Evolutionary conservation across 2,329 filamentous ascomycete species (phyloP), one percentile per base, ranked within the genome.

Genomic region (Hypoxylon sp.): DNA sequence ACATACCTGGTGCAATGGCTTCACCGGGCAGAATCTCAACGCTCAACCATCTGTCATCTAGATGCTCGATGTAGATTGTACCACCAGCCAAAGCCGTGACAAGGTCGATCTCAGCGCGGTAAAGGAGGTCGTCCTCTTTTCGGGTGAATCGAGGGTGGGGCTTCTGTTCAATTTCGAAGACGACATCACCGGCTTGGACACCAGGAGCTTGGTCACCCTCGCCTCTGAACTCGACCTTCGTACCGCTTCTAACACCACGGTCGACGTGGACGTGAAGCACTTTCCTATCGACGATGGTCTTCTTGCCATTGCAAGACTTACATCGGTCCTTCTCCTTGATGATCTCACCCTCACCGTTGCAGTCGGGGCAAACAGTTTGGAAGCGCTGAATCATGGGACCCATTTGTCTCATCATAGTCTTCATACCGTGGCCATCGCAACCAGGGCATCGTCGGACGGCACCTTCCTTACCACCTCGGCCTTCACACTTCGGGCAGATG

Each of bases 321-420:
- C 96, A 99, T 77, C 93, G 92, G 81, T 99, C 96, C 86, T 97
- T 97, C 74, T 98, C 95, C 79, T 93, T 93, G 81, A 99, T 95
- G 73, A 92, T 94, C 85, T 99, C 96, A 68, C 96, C 95, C 82
- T 99, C 96, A 71, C 97, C 97, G 75, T 96, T 95, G 81, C 96
- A 99, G 84, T 99, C 97, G 29, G 94, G 93, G 88, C 96, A 99
- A 76, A 98, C 94, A 31, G 95, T 98, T 87, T 99, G 96, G 90
- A 99, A 99, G 65, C 96, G 93, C 85, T 99, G 97, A 75, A 99
- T 98, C 96, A 99, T 99, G 67, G 96, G 96, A 56, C 96, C 96
- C 94, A 99, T 98, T 84, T 99, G 96, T 80, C 97, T 92, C 96
- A 99, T 98, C 95, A 99, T 98, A 44, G 93, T 98, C 92, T 98